A percentile compares a stretch with the other conserved stretches of the same genome.
Conservation (phyloP, 2,329 filamentous ascomycete species). For the Periconia sp. region DNA sequence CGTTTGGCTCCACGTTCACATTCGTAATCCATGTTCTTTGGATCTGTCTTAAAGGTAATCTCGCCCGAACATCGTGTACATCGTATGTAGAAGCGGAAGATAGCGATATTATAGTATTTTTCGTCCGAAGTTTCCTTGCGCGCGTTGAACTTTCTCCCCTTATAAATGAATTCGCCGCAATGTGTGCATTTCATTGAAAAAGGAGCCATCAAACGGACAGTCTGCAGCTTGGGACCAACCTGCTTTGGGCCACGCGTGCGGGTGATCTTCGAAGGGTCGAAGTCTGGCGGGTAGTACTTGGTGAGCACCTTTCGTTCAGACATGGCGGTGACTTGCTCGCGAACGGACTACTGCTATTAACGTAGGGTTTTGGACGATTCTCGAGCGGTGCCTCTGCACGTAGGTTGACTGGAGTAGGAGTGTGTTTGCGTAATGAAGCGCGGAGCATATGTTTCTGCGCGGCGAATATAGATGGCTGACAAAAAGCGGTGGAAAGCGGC, state of each 20-base stretch:
- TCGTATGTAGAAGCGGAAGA: constrained; percentile 85
- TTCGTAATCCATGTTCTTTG: constrained; percentile 90
- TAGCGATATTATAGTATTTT: constrained; percentile 85
- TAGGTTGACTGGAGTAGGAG: background rate
- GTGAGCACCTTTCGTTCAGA: constrained; percentile 83
- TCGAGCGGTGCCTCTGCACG: background rate
- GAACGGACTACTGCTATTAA: background rate
- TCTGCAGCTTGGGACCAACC: constrained; percentile 79
- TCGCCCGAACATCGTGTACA: constrained; percentile 86
- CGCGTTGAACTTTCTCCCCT: constrained; percentile 93
- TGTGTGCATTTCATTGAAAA: constrained; percentile 78
- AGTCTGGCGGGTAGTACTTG: constrained; percentile 76
- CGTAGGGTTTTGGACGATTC: too few species aligned
- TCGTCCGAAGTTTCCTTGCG: constrained; percentile 92
- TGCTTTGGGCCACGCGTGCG: constrained; percentile 73
- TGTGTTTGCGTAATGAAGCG: background rate
- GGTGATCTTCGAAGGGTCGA: constrained; percentile 82
- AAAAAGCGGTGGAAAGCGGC: constrained; percentile 7
- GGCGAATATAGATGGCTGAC: constrained; percentile 5
- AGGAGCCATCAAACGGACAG: constrained; percentile 88
- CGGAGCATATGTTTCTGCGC: too few species aligned
- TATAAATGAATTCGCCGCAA: constrained; percentile 80
- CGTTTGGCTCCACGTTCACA: constrained; percentile 83
- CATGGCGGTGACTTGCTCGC: constrained; percentile 59
- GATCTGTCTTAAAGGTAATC: constrained; percentile 93